Base-by-base conservation (phyloP, 2,329 filamentous ascomycete species). In the Colletotrichum sp. region DNA sequence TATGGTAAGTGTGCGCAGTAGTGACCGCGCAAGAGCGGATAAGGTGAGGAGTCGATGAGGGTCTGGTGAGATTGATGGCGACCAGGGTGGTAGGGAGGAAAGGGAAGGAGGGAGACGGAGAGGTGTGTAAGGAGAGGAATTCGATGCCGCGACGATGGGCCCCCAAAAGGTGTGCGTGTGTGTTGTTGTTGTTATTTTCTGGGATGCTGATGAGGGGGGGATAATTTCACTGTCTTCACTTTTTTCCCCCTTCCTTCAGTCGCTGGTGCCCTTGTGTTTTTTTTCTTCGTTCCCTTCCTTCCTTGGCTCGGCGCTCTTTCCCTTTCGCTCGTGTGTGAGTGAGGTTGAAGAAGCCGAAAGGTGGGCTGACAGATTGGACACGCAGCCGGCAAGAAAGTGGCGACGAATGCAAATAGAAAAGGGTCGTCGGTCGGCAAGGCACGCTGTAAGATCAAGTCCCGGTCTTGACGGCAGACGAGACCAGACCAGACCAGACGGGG, bases 31-130 rank as follows among this genome's bases (percentile, higher is more conserved):
- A 28, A 28, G 70, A 65, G 66, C 44, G 69, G 70, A 63, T 67
- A 68, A 73, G 64, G 59, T 73, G 74, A 73, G 64, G 71, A 63
- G 34, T 32, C 39, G 70, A 36, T 57, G 72, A 75, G 72, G 68
- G 72, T 71, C 68, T 62, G 55, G 68, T 72, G 44, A 71, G 70
- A 76, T 69, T 52, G 74, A 76, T 73, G 62, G 70, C 64, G 74
- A 74, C 74, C 64, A 15, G 74, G 73, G 57, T 49, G 34, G 26
- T 18, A 15, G 39, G 63, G 55, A 39, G 44, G 64, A 34, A 52
- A 67, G 18, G 34, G 39, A 67, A 64, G 62, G 62, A 64, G 55
- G 16, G 55, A 59, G 55, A 49, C 36, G 1, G 44, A 21, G 44
- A 52, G 44, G 44, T 21, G 44, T 52, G 44, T 52, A 30, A 60